Evolutionary conservation across 2,329 filamentous ascomycete species (phyloP), one percentile per base, ranked within the genome.

Genomic region (Diaporthe citri): DNA sequence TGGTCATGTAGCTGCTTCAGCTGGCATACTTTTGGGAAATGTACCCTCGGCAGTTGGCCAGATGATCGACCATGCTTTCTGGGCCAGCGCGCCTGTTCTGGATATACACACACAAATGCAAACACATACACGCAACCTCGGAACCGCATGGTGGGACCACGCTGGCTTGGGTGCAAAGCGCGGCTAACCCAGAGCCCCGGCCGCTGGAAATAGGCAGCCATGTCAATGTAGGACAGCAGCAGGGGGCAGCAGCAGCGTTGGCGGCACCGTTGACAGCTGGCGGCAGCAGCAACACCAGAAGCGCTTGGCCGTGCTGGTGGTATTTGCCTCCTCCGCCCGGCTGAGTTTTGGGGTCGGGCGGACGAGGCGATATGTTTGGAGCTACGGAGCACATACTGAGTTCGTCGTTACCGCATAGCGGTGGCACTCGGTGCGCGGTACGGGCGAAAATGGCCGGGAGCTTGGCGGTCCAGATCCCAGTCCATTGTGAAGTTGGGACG

Each of bases 1-100:
- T 69, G 64, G 64, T 69, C 64, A 69, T 69, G 64, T 69, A 69
- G 64, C 64, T 41, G 64, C 64, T 69, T 55, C 64, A 69, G 64
- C 64, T 69, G 46, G 34, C 64, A 52, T 69, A 69, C 48, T 52
- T 28, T 69, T 55, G 64, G 6, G 31, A 41, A 36, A 69, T 41
- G 64, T 69, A 69, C 64, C 64, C 48, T 69, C 64, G 64, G 64
- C 64, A 69, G 64, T 69, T 69, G 48, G 31, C 48, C 64, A 69
- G 34, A 55, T 55, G 64, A 67, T 67, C 64, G 22, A 52, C 64
- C 28, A 52, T 13, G 22, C 43, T 34, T 22, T 67, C 8, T 51
- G 22, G 34, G 20, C 46, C 22, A 39, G 64, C 46, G 31, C 46
- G 64, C 64, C 64, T 67, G 64, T 67, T 48, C 43, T 48, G 43